phyloP scores from a whole-genome alignment of 139 green algal species.

The Tetraselmis striata region DNA sequence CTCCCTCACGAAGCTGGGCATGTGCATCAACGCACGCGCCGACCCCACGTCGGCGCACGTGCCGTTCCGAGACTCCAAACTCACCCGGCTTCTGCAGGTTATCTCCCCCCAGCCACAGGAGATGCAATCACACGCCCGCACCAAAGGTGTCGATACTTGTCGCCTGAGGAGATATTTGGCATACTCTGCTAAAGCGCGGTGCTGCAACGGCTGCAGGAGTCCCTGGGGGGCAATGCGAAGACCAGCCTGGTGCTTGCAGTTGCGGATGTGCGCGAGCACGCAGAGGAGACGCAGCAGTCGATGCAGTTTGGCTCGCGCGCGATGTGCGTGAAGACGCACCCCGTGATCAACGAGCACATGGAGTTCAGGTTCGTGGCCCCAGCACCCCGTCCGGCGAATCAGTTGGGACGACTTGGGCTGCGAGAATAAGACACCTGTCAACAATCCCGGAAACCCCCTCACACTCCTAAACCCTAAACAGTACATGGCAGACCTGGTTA shows the following conservation, averaged over 20 bases:
- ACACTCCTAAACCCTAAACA: too few relatives aligned
- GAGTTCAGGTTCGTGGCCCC: background rate
- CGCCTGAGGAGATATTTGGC: too few relatives aligned
- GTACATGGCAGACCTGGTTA: too few relatives aligned
- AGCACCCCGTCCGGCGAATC: too few relatives aligned
- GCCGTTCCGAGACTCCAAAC: slow-evolving; percentile 78
- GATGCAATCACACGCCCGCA: too few relatives aligned
- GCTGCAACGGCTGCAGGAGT: slow-evolving; percentile 43
- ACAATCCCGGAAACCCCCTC: too few relatives aligned
- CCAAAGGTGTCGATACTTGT: too few relatives aligned
- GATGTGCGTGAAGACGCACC: slow-evolving; percentile 51
- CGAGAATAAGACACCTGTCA: too few relatives aligned
- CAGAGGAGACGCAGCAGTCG: slow-evolving; percentile 69
- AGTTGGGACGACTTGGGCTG: too few relatives aligned
- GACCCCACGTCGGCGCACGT: slow-evolving; percentile 23
- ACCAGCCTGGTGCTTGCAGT: slow-evolving; percentile 51
- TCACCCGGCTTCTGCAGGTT: slow-evolving; percentile 70
- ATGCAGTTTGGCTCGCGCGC: slow-evolving; percentile 71
- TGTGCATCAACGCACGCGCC: slow-evolving; percentile 21
- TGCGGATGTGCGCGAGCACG: slow-evolving; percentile 51
- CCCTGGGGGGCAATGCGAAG: slow-evolving; percentile 50
- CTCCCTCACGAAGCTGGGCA: slow-evolving; percentile 56
- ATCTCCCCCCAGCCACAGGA: too few relatives aligned
- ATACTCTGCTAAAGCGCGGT: too few relatives aligned
- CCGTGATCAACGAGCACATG: slow-evolving; percentile 9